phyloP scores from a whole-genome alignment of 2,329 filamentous ascomycete genomes.

The Pyrenophora graminea region DNA sequence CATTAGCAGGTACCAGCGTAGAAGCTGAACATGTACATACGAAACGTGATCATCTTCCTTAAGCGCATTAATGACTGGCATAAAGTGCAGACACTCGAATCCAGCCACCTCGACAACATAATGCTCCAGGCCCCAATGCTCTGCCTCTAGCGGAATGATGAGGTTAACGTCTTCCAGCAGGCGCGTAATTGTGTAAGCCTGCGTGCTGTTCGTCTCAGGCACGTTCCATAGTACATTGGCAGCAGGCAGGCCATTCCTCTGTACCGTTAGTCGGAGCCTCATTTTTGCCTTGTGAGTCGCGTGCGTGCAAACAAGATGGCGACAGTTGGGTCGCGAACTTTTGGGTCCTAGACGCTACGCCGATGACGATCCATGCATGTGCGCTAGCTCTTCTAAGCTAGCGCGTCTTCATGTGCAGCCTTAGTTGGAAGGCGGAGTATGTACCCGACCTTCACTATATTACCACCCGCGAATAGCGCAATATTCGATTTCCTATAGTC shows the following conservation, averaged over 20 bases:
- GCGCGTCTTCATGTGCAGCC: not conserved
- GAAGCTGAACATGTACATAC: conserved; percentile 54
- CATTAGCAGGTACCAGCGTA: conserved; percentile 4
- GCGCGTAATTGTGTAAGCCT: conserved; percentile 66
- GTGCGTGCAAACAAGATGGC: conserved; percentile 1
- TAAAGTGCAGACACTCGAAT: conserved; percentile 89
- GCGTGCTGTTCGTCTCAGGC: conserved; percentile 35
- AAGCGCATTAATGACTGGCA: conserved; percentile 69
- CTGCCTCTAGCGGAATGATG: conserved; percentile 77
- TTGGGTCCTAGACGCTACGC: conserved; percentile 3
- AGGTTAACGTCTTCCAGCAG: conserved; percentile 80
- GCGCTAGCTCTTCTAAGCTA: not conserved
- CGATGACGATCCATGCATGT: conserved; percentile 7
- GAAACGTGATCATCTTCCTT: conserved; percentile 83
- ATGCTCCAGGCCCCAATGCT: conserved; percentile 85
- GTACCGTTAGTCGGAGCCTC: conserved; percentile 45
- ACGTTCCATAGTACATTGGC: conserved; percentile 47
- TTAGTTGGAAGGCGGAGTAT: not conserved
- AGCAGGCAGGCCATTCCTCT: conserved; percentile 43
- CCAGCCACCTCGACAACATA: conserved; percentile 79
- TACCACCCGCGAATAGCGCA: conserved; percentile 4
- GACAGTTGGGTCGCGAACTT: conserved; percentile 6
- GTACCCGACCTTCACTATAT: conserved; percentile 2
- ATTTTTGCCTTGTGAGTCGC: conserved; percentile 27
- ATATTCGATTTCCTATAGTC: not conserved